Base-by-base conservation (phyloP, 2,329 filamentous ascomycete genomes). In the Paraconiothyrium brasiliense region DNA sequence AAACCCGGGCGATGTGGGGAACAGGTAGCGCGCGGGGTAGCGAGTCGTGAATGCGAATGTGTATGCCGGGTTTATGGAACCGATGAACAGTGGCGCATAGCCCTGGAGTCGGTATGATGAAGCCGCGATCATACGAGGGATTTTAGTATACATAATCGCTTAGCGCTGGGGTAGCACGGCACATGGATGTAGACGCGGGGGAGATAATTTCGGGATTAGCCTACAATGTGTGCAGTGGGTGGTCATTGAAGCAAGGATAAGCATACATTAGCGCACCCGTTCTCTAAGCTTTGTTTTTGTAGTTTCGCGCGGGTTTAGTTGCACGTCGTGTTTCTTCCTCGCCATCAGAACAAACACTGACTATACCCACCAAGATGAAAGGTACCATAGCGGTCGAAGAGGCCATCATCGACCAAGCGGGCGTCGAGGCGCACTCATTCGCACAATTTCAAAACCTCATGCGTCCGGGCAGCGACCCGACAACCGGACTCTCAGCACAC, bases 301-400 rank as follows among this genome's bases (percentile, higher is more conserved):
- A 30, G 27, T 30, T 6, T 30, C 27, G 27, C 27, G 27, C 20
- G 27, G 4, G 27, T 30, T 30, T 30, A 4, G 27, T 6, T 30
- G 6, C 27, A 30, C 27, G 27, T 30, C 6, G 27, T 30, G 6
- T 30, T 10, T 37, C 35, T 37, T 37, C 35, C 6, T 49, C 14
- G 20, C 47, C 10, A 30, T n/a, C 9, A n/a, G 24, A n/a, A 49
- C 11, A 9, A 35, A 7, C 39, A 6, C 4, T 9, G 11, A 3
- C 16, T 8, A 22, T 8, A 54, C 11, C 16, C 20, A 20, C 16
- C 57, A 66, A 44, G 13, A 70, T 73, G 69, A 73, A 64, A 48
- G 69, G 70, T 37, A 74, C 71, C 35, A 69, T 74, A 41, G 71
- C 71, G 56, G 61, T 74, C 35, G 71, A 74, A 60, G 69, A 74